Base-by-base conservation (phyloP, 2,329 filamentous ascomycete species). In the Fusarium sp. region DNA sequence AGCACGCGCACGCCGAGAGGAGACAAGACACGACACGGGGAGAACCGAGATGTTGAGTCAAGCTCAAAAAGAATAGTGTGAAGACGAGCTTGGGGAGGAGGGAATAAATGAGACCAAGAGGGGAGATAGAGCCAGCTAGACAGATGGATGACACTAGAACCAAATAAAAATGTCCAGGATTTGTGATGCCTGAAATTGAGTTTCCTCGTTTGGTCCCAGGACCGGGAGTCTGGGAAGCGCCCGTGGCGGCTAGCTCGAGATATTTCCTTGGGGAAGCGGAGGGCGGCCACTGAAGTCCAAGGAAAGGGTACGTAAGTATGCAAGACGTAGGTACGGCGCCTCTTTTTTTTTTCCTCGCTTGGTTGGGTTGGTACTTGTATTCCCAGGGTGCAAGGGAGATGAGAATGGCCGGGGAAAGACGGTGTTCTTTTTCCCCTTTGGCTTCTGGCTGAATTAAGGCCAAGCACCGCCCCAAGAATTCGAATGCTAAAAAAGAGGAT, bases 111-210 rank as follows among this genome's bases (percentile, higher is more conserved):
- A 59, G 66, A 51, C 66, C 56, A 42, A 63, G 66, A 64, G 66
- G 58, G 51, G 58, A 64, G 63, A 45, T 45, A 66, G 51, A 70
- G 59, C 56, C 67, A 57, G 66, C 44, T 59, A 49, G 55, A 55
- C 14, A 47, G 39, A 55, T 20, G 44, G 58, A 66, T 57, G 54
- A 63, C 58, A 63, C 57, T 72, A 74, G 63, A 63, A 69, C 72
- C 68, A 42, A 74, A 74, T 56, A 66, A 74, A 58, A 28, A 60
- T 59, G 66, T 45, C 70, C 54, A 54, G 66, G 72, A 70, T 65
- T 68, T 75, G 58, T 55, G 73, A 76, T 73, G 73, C 72, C 75
- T 65, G 73, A 76, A 74, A 74, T 76, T 78, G 73, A 77, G 70
- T 77, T 78, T 75, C 66, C 61, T 66, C 69, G 63, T 72, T 66